Conservation (phyloP, 805 yeast genomes). For the Zygosaccharomyces bailii region DNA sequence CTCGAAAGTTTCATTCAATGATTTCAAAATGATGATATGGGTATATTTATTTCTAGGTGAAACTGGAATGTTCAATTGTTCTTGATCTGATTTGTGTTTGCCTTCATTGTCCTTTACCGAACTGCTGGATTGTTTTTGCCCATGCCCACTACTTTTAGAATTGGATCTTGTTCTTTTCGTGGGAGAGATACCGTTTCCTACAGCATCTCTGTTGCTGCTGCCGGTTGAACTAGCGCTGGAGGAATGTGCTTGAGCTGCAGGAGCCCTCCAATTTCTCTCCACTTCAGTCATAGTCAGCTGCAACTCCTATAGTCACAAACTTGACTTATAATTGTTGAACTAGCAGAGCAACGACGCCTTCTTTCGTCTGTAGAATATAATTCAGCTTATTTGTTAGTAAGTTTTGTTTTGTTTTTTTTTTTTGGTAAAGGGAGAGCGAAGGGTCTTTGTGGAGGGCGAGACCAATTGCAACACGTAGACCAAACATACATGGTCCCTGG, state of each 20-base stretch:
- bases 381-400: background rate
- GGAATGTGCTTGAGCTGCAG: slow-evolving; percentile 14
- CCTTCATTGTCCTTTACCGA: slow-evolving; percentile 5
- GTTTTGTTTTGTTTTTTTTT: background rate
- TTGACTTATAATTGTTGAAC: background rate
- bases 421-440: slow-evolving; percentile 2
- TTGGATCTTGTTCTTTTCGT: slow-evolving; percentile 30
- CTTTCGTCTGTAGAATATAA: background rate
- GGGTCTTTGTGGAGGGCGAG: slow-evolving; percentile 1
- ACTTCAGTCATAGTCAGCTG: slow-evolving; percentile 15
- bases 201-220: background rate
- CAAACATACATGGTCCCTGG: no score
- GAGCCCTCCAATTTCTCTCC: slow-evolving; percentile 19
- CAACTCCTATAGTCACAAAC: background rate
- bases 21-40: slow-evolving; percentile 65
- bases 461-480: background rate
- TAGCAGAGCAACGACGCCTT: background rate
- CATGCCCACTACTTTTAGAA: slow-evolving; percentile 27
- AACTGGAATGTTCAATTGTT: slow-evolving; percentile 9
- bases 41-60: slow-evolving; percentile 36
- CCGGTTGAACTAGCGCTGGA: slow-evolving; percentile 10
- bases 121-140: slow-evolving; percentile 14
- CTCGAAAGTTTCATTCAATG: slow-evolving; percentile 80
- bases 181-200: slow-evolving; percentile 6
- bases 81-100: slow-evolving; percentile 8